A percentile compares a stretch with the other conserved stretches of the same genome.
Evolutionary conservation across 2,329 filamentous ascomycete genomes (phyloP).

Genomic region (Monosporascus sp.): DNA sequence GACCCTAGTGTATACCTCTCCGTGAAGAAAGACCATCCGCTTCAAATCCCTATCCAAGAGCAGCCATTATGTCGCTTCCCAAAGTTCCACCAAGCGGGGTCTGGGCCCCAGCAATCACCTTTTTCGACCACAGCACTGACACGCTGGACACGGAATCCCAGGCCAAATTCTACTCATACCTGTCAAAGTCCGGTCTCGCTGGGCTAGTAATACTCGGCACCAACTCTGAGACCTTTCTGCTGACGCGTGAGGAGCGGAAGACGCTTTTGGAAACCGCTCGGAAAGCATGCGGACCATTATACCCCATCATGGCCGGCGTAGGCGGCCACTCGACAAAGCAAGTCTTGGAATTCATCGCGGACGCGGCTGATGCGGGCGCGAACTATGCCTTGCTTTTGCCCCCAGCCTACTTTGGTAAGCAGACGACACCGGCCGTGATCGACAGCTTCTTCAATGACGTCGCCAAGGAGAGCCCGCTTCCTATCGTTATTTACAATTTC

Average conservation of each 20-base stretch:
- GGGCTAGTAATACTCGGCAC: conserved; percentile 29
- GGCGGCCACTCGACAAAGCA: conserved; percentile 61
- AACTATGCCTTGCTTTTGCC: conserved; percentile 59
- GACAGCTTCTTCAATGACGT: conserved; percentile 56
- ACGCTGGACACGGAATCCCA: conserved; percentile 39
- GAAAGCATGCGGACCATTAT: conserved; percentile 42
- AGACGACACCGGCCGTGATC: conserved; percentile 51
- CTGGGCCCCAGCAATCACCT: conserved; percentile 49
- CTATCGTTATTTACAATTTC: conserved; percentile 64
- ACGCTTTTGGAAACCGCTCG: conserved; percentile 53
- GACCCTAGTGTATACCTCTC: too few species aligned
- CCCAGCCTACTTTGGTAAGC: conserved; percentile 60
- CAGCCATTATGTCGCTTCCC: conserved; percentile 18
- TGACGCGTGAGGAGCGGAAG: conserved; percentile 51
- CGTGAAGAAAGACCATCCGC: too few species aligned
- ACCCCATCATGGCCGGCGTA: conserved; percentile 58
- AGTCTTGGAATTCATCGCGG: conserved; percentile 52
- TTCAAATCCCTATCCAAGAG: too few species aligned
- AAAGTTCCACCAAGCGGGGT: conserved; percentile 31
- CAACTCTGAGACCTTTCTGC: conserved; percentile 37
- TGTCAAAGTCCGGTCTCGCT: conserved; percentile 31
- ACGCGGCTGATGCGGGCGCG: conserved; percentile 57
- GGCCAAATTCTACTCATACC: conserved; percentile 44
- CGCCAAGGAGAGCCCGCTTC: conserved; percentile 44
- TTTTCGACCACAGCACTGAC: conserved; percentile 45